phyloP scores from a whole-genome alignment of 176 grass and related monocot species.

The Zoysia japonica region DNA sequence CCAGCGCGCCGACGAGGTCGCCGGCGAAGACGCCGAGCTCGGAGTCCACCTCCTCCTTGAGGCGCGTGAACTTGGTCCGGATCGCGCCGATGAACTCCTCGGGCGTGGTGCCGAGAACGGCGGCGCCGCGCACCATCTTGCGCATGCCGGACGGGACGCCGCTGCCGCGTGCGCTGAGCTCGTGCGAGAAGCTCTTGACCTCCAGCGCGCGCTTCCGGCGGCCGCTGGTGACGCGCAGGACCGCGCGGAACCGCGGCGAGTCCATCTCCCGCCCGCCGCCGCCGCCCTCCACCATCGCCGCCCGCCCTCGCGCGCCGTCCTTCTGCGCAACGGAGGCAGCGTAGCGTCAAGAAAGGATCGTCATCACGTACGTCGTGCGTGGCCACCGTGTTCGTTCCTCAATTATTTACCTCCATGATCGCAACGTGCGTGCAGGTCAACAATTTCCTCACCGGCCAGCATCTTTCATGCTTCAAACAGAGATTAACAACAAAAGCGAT shows the following conservation, averaged over 20 bases:
- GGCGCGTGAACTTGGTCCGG: conserved; percentile 63
- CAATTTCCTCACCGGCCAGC: conserved; percentile 9
- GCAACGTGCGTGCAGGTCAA: conserved; percentile 21
- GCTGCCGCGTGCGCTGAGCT: conserved; percentile 55
- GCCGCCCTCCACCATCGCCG: conserved; percentile 43
- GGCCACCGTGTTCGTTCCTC: background rate
- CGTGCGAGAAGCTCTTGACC: conserved; percentile 95
- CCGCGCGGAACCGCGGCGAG: conserved; percentile 85
- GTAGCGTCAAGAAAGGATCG: background rate
- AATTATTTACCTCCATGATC: conserved; percentile 41
- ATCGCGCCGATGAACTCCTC: conserved; percentile 79
- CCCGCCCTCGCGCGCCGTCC: conserved; percentile 3
- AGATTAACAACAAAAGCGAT: background rate
- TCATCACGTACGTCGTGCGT: conserved; percentile 10
- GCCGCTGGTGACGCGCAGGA: conserved; percentile 80
- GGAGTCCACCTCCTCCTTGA: conserved; percentile 79
- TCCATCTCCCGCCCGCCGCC: conserved; percentile 65
- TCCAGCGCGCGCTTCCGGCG: conserved; percentile 72
- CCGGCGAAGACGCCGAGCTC: conserved; percentile 80
- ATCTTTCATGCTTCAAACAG: conserved; percentile 35
- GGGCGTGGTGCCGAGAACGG: background rate
- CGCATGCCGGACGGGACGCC: conserved; percentile 41
- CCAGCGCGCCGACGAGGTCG: conserved; percentile 68
- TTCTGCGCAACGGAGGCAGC: conserved; percentile 21
- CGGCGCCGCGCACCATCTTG: conserved; percentile 17